A percentile compares a stretch with the other conserved stretches of the same genome.
Conservation (phyloP, 768 basidiomycete genomes). For the Lentinula guzmanii region DNA sequence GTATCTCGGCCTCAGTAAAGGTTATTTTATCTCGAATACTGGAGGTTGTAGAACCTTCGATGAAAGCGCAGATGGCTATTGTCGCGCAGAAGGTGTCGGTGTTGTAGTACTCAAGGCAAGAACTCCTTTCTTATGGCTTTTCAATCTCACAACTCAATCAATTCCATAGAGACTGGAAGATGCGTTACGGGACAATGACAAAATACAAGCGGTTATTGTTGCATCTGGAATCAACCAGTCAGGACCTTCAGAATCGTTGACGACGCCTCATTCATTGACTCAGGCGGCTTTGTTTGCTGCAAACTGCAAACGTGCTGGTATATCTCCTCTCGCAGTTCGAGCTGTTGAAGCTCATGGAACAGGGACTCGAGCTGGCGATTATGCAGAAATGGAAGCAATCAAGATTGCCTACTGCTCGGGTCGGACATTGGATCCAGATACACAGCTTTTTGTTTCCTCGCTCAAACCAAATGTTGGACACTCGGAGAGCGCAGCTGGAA, state of each 20-base stretch:
- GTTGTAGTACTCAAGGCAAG: conserved; percentile 6
- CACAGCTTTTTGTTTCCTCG: conserved; percentile 1
- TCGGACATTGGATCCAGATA: not conserved
- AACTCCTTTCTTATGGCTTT: not conserved
- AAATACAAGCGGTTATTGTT: conserved; percentile 5
- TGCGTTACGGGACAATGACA: conserved; percentile 6
- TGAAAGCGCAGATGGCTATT: conserved; percentile 6
- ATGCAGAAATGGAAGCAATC: conserved; percentile 6
- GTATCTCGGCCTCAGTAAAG: conserved; percentile 5
- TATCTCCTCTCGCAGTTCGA: conserved; percentile 6
- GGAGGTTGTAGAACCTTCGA: conserved; percentile 5
- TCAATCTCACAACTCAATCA: not conserved
- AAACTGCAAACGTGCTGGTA: conserved; percentile 3
- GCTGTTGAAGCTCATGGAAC: conserved; percentile 4
- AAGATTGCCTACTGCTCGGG: not conserved
- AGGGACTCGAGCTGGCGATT: conserved; percentile 5
- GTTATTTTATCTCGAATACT: conserved; percentile 5
- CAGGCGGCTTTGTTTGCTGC: not conserved
- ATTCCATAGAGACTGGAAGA: conserved; percentile 3
- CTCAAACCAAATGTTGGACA: conserved; percentile 6
- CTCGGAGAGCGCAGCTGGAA: conserved; percentile 5
- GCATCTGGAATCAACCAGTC: conserved; percentile 7
- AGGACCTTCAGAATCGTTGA: conserved; percentile 4
- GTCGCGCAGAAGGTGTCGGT: conserved; percentile 1
- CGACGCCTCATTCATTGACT: not conserved